phyloP scores from a whole-genome alignment of 345 rosid genomes.

The Rhodamnia rubescens region DNA sequence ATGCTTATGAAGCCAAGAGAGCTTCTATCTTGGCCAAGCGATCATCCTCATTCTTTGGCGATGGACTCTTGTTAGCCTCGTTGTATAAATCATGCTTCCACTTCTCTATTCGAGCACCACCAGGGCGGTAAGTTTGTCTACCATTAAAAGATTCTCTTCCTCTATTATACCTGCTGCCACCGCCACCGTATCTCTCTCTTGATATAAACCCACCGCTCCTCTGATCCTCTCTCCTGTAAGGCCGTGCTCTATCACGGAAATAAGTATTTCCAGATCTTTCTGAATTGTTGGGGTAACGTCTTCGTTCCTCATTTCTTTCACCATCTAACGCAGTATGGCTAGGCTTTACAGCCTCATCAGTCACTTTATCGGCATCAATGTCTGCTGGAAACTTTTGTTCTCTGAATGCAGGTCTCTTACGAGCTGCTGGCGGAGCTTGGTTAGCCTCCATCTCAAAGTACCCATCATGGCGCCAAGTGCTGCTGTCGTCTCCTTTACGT shows the following conservation, averaged over 20 bases:
- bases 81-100: conserved; percentile 94
- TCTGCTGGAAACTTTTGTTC: conserved; percentile 53
- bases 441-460: conserved; percentile 47
- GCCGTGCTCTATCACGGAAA: conserved; percentile 21
- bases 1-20: conserved; percentile 43
- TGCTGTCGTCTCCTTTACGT: conserved; percentile 21
- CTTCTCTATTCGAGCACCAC: conserved; percentile 44
- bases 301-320: conserved; percentile 48
- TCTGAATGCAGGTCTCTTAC: conserved; percentile 84
- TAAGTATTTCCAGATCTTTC: conserved; percentile 35
- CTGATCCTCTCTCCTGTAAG: conserved; percentile 35
- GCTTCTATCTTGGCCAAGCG: conserved; percentile 86
- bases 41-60: conserved; percentile 71
- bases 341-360: conserved; percentile 23
- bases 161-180: conserved; percentile 20
- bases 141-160: conserved; percentile 46
- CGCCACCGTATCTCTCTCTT: conserved; percentile 35
- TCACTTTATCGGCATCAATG: conserved; percentile 18
- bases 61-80: conserved; percentile 65
- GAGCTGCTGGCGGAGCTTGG: conserved; percentile 15
- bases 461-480: conserved; percentile 58
- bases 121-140: conserved; percentile 31
- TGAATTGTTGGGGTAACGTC: conserved; percentile 19
- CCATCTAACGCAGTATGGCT: conserved; percentile 5
- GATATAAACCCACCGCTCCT: conserved; percentile 19